Conservation (phyloP, 2,329 filamentous ascomycete species). For the Mariannaea sp. region DNA sequence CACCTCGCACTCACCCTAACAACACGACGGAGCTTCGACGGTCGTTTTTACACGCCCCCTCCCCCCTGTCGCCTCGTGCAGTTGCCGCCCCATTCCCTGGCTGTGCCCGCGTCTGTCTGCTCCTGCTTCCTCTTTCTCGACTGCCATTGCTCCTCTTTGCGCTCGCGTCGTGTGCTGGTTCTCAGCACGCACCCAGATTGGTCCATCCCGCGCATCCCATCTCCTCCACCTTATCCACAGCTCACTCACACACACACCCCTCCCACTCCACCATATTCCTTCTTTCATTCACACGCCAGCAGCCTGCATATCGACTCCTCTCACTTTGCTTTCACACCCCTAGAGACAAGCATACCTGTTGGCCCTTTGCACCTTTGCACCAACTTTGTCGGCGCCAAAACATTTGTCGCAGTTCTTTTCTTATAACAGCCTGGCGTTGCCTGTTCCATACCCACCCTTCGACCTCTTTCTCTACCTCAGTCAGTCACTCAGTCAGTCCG, state of each 20-base stretch:
- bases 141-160: conserved; percentile 18
- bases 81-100: conserved; percentile 22
- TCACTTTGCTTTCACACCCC: conserved; percentile 32
- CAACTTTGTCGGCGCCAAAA: conserved; percentile 36
- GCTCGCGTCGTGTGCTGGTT: conserved; percentile 16
- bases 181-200: conserved; percentile 35
- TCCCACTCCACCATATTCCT: conserved; percentile 17
- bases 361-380: conserved; percentile 26
- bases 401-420: conserved; percentile 34
- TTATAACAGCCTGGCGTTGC: conserved; percentile 38
- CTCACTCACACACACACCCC: conserved; percentile 19
- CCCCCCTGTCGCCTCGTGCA: conserved; percentile 28
- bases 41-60: conserved; percentile 17
- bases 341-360: conserved; percentile 32
- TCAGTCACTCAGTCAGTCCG: conserved; percentile 38
- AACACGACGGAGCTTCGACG: conserved; percentile 1
- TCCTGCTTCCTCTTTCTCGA: conserved; percentile 15
- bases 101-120: conserved; percentile 26
- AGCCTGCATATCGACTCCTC: conserved; percentile 28
- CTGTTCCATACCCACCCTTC: conserved; percentile 24
- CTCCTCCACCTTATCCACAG: conserved; percentile 24
- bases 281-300: conserved; percentile 12
- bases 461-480: conserved; percentile 32
- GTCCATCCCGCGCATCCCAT: conserved; percentile 28
- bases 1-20: not conserved